These are phyloP conservation scores for Aspergillus panamensis DNA, from an alignment of 495 filamentous ascomycete species.

Conservation along the genomic window DNA sequence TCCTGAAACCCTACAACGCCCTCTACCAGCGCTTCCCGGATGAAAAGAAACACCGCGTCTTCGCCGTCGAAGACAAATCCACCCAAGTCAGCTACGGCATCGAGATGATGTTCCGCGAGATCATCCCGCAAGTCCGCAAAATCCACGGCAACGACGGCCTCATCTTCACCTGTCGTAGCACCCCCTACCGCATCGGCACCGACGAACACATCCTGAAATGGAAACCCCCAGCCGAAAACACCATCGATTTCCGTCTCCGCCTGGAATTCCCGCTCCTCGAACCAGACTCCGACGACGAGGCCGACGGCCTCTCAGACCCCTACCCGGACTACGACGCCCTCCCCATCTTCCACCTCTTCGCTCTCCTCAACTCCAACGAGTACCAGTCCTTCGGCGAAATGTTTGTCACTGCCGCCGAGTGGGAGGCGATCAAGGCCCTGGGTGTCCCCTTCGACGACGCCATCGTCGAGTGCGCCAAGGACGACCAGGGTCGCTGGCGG, in stretches of 20 bases:
- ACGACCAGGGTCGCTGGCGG: conserved; percentile 69
- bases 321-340: conserved; percentile 58
- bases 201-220: conserved; percentile 94
- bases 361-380: conserved; percentile 51
- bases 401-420: conserved; percentile 69
- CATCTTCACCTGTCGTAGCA: conserved; percentile 89
- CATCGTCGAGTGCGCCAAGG: conserved; percentile 85
- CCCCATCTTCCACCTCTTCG: conserved; percentile 57
- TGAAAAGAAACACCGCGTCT: conserved; percentile 66
- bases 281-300: conserved; percentile 63
- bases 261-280: conserved; percentile 72
- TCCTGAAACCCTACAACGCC: conserved; percentile 74
- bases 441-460: conserved; percentile 70
- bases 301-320: conserved; percentile 52
- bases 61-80: conserved; percentile 78
- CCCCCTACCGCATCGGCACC: conserved; percentile 82
- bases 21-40: conserved; percentile 66
- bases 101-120: conserved; percentile 82
- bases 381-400: conserved; percentile 65
- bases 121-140: conserved; percentile 69
- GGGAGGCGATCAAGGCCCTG: conserved; percentile 73
- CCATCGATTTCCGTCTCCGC: conserved; percentile 80
- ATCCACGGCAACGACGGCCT: conserved; percentile 91
- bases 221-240: conserved; percentile 92
- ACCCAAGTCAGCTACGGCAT: conserved; percentile 86